Evolutionary conservation across 2,329 filamentous ascomycete genomes (phyloP).

Genomic region (Westerdykella ornata): DNA sequence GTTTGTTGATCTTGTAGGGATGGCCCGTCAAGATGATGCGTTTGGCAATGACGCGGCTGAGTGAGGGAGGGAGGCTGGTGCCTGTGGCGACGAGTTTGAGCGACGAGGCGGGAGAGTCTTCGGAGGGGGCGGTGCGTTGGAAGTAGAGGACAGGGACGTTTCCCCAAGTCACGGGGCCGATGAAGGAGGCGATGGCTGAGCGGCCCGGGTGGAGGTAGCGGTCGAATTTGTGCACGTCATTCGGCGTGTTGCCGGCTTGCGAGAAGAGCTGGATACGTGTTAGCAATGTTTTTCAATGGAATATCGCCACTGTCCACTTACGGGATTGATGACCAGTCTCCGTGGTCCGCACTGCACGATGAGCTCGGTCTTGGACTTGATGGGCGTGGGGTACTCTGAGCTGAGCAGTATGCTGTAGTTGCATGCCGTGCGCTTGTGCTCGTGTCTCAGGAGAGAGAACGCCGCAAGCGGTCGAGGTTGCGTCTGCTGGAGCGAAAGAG

Average conservation of each 20-base stretch:
- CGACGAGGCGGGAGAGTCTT: constrained; percentile 31
- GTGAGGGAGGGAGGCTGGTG: constrained; percentile 71
- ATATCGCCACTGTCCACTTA: constrained; percentile 11
- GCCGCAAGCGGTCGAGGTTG: constrained; percentile 60
- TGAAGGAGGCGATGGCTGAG: constrained; percentile 81
- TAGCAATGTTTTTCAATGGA: constrained; percentile 1
- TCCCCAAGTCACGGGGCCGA: constrained; percentile 88
- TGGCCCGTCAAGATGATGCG: constrained; percentile 90
- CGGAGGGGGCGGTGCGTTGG: constrained; percentile 50
- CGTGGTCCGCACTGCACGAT: constrained; percentile 87
- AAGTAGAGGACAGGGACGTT: constrained; percentile 87
- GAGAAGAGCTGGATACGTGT: constrained; percentile 59
- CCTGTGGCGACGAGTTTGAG: constrained; percentile 78
- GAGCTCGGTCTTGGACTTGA: constrained; percentile 88
- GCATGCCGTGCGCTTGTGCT: constrained; percentile 80
- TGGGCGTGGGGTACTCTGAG: constrained; percentile 64
- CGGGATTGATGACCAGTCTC: constrained; percentile 76
- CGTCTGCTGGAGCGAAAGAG: constrained; percentile 48
- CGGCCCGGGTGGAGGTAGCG: constrained; percentile 86
- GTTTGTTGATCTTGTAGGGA: constrained; percentile 98
- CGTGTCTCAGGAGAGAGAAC: constrained; percentile 84
- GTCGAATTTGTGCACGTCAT: constrained; percentile 96
- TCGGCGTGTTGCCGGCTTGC: constrained; percentile 79
- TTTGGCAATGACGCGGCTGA: constrained; percentile 78
- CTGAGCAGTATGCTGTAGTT: constrained; percentile 86